Evolutionary conservation across 371 early-diverging fungal species (phyloP), one percentile per base, ranked within the genome.

Genomic region (Mucor piriformis): DNA sequence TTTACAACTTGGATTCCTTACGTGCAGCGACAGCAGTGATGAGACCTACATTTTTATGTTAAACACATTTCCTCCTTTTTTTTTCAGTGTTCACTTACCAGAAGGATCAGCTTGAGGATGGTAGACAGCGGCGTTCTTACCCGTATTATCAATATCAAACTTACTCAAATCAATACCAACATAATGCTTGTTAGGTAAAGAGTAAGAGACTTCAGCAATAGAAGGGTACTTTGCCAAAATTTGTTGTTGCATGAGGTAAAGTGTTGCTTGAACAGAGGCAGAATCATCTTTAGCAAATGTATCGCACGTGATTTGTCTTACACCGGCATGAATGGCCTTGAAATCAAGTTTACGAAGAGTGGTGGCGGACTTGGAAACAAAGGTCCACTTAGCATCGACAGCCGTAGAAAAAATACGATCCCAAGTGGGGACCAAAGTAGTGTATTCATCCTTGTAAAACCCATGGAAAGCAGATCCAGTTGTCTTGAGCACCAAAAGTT

Each of bases 121-220:
- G 75, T 88, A 92, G 60, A 92, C 86, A 63, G 80, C 80, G 54
- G 83, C 76, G 54, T 91, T 83, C 66, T 76, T 75, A 56, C 80
- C 83, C 60, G 82, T 66, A 80, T 92, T 92, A 67, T 86, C 80
- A 59, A 90, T 82, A 53, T 89, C 89, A 73, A 92, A 84, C 76
- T 85, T 83, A 66, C 67, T 70, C 79, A 93, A 57, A 61, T 93
- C 91, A 50, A 90, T 82, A 37, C 86, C 85, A 66, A 92, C 90
- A 69, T 86, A 85, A 71, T 93, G 93, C 73, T 87, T 89, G 81
- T 93, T 93, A 73, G 93, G 93, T 49, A 93, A 81, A 50, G 89
- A 83, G 66, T 90, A 91, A 58, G 80, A 81, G 57, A 91, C 76
- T 54, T 88, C 86, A 23, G 77, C 82, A 48, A 93, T 71, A 40